Conservation (phyloP, 179 eudicot species). For the Sideroxylon spinosum region DNA sequence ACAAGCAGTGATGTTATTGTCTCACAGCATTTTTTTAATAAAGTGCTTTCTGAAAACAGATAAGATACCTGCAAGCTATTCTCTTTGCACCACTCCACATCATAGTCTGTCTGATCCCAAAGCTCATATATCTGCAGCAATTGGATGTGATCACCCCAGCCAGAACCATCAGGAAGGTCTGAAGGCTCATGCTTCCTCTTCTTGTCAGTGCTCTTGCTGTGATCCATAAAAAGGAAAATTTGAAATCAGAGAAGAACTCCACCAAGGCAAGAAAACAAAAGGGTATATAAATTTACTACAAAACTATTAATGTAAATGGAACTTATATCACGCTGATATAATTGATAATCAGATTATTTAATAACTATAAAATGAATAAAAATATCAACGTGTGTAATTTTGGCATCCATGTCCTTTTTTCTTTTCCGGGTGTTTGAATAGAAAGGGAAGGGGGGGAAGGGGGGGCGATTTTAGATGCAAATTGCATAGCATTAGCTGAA, state of each 20-base stretch:
- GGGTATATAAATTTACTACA: neutral
- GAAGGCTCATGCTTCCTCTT: conserved; percentile 72
- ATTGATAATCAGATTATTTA: neutral
- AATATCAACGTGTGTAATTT: no score
- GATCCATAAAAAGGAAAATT: neutral
- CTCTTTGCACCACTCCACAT: conserved; percentile 79
- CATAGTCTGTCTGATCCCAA: conserved; percentile 70
- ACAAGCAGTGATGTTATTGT: neutral
- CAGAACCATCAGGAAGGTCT: conserved; percentile 86
- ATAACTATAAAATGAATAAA: no score
- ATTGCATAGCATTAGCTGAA: neutral
- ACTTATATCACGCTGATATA: neutral
- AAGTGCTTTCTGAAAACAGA: neutral
- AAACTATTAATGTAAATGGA: neutral
- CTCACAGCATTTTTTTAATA: neutral
- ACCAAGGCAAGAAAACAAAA: neutral
- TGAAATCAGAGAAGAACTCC: neutral
- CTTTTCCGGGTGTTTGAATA: no score
- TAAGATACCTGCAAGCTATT: conserved; percentile 70
- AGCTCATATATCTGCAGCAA: conserved; percentile 76
- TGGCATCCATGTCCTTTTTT: no score
- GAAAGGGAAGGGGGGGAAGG: neutral
- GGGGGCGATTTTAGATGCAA: neutral
- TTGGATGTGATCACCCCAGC: conserved; percentile 93
- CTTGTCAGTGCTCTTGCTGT: conserved; percentile 69